Base-by-base conservation (phyloP, 257 asterid genomes). In the Schizonepeta tenuifolia region DNA sequence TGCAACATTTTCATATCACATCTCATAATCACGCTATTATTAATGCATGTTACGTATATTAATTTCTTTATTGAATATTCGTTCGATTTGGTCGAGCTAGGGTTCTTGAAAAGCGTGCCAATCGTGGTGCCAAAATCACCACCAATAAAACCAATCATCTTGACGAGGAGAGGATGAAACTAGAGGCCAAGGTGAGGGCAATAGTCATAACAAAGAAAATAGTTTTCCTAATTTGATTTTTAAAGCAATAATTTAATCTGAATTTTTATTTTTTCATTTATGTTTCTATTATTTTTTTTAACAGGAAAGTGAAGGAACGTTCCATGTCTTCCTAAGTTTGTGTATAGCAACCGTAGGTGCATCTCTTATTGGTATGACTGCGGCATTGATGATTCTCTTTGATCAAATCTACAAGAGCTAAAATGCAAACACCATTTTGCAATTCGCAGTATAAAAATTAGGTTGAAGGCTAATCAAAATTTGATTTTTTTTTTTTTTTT, bases 221-320 rank as follows among this genome's bases (percentile, higher is more conserved):
- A 46, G 1, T 46, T 46, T 14, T 46, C 51, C 51, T 13, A 15
- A 4, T 46, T 46, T 46, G 3, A 46, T 46, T 41, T 44, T 46
- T 14, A 46, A 46, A 44, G 4, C 15, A 44, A 10, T n/a, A n/a
- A n/a, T n/a, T n/a, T n/a, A 43, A 13, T 47, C 18, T 14, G 9
- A 15, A 15, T 15, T 47, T 47, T n/a, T 7, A 17, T 17, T 2
- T 43, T 44, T 44, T 11, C 6, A 15, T 47, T 6, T 4, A 4
- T 46, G 3, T 14, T 14, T n/a, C n/a, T 5, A 35, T 35, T 6
- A 36, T 36, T 36, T 36, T 7, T 18, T 9, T 15, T 7, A 44
- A n/a, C 59, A 53, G 59, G 59, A 53, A 21, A 53, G 59, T 21
- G 59, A 53, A 20, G 59, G 31, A 53, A 53, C 59, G 33, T 53